Evolutionary conservation across 495 filamentous ascomycete genomes (phyloP), one percentile per base, ranked within the genome.

Genomic region (Tirmania nivea): DNA sequence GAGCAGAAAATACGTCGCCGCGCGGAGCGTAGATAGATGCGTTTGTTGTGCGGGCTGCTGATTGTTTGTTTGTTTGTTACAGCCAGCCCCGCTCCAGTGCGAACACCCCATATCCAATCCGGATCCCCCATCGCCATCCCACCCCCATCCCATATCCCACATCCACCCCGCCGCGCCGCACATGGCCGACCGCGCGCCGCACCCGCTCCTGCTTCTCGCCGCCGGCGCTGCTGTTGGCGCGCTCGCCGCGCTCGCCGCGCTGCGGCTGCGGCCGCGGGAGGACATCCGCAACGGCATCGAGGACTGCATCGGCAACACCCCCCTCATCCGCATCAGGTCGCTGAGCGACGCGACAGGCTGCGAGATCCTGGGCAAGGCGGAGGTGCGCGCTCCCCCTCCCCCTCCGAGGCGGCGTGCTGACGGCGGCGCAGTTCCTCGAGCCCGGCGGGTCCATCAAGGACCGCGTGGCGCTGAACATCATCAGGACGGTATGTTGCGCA

Each of bases 401-500:
- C 8, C 42, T 48, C 21, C n/a, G n/a, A n/a, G n/a, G n/a, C n/a
- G n/a, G n/a, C n/a, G n/a, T 2, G 25, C 25, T 31, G 25, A 31
- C 0, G 25, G 25, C 2, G 25, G 7, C 7, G 25, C 57, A 79
- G 79, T 94, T 89, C 59, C 73, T 99, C 48, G 94, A 95, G 47
- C 87, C 86, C n/a, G 92, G 92, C 11, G 83, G 84, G 54, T 93
- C 85, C 59, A 86, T 92, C 14, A 99, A 99, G 63, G 90, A 99
- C 65, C 77, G 90, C 34, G 90, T 96, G 5, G 90, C 92, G 6
- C 69, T 95, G 37, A 84, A 77, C 66, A 89, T 94, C 71, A 90
- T 96, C 61, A 64, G 79, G 49, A 76, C 73, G 56, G 80, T 82
- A 72, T 58, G n/a, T n/a, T n/a, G n/a, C n/a, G n/a, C n/a, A n/a